Percentiles rank a stretch among this genome's conserved stretches.
These are phyloP conservation scores for Trebouxiophyceae sp. DNA, from an alignment of 163 green algal species.

Conservation along the genomic window DNA sequence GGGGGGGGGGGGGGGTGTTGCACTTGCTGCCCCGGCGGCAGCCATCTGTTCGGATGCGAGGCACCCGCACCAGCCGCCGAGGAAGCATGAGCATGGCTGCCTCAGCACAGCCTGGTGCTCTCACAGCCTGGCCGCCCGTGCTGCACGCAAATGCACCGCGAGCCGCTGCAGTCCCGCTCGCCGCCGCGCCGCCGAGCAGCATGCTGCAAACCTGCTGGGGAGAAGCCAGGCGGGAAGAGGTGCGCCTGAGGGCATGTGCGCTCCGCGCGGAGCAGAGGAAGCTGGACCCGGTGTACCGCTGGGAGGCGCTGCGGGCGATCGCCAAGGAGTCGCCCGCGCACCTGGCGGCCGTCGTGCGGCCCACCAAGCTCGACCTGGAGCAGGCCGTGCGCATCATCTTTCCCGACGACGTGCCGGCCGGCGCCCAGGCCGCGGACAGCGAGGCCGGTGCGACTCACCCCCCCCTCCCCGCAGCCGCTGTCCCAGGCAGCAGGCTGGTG, in stretches of 20 bases:
- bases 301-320: slow-evolving; percentile 35
- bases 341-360: neutral
- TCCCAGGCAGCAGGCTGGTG: no score
- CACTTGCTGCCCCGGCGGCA: no score
- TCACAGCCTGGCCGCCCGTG: no score
- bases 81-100: no score
- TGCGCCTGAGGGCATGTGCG: neutral
- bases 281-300: slow-evolving; percentile 32
- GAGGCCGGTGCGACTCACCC: neutral
- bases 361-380: slow-evolving; percentile 1
- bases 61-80: no score
- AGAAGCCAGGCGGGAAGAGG: no score
- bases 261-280: slow-evolving; percentile 4
- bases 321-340: neutral
- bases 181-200: no score
- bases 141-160: neutral
- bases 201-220: no score
- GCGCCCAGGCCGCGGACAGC: neutral
- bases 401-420: neutral
- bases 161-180: neutral
- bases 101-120: no score
- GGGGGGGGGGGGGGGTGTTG: neutral
- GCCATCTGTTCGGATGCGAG: no score
- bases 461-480: neutral
- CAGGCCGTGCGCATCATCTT: neutral